Conservation (phyloP, 1,284 basidiomycete species). For the Irpex sp. region DNA sequence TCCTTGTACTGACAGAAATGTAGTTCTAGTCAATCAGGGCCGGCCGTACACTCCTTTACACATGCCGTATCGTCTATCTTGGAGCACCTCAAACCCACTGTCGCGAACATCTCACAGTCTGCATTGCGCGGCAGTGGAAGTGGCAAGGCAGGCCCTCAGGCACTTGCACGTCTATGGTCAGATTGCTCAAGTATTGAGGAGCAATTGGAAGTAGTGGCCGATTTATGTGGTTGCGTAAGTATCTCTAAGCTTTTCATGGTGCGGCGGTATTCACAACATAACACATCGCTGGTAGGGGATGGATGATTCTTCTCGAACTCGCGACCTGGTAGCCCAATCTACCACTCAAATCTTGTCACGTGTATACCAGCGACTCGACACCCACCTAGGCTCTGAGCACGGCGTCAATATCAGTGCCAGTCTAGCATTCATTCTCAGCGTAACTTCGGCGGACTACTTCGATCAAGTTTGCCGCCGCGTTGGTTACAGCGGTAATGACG, state of each 20-base stretch:
- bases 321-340: slow-evolving; percentile 24
- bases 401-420: slow-evolving; percentile 39
- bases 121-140: slow-evolving; percentile 7
- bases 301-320: not conserved
- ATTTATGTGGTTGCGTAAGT: slow-evolving; percentile 53
- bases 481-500: slow-evolving; percentile 39
- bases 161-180: slow-evolving; percentile 44
- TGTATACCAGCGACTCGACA: slow-evolving; percentile 45
- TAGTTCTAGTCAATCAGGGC: slow-evolving; percentile 37
- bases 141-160: slow-evolving; percentile 4
- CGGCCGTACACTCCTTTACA: slow-evolving; percentile 58
- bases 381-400: slow-evolving; percentile 48
- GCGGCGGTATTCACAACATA: not conserved
- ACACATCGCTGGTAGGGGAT: not conserved
- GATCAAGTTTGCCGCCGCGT: slow-evolving; percentile 47
- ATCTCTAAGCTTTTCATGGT: not conserved
- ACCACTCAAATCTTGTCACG: slow-evolving; percentile 46
- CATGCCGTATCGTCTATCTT: slow-evolving; percentile 57
- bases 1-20: not conserved
- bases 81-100: slow-evolving; percentile 23
- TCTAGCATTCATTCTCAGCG: slow-evolving; percentile 59
- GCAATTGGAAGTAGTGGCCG: slow-evolving; percentile 42
- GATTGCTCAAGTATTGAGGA: slow-evolving; percentile 48
- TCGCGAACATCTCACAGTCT: not conserved
- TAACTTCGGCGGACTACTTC: slow-evolving; percentile 57